Evolutionary conservation across 2,329 filamentous ascomycete genomes (phyloP), one percentile per base, ranked within the genome.

Genomic region (Mollisiaceae sp.): DNA sequence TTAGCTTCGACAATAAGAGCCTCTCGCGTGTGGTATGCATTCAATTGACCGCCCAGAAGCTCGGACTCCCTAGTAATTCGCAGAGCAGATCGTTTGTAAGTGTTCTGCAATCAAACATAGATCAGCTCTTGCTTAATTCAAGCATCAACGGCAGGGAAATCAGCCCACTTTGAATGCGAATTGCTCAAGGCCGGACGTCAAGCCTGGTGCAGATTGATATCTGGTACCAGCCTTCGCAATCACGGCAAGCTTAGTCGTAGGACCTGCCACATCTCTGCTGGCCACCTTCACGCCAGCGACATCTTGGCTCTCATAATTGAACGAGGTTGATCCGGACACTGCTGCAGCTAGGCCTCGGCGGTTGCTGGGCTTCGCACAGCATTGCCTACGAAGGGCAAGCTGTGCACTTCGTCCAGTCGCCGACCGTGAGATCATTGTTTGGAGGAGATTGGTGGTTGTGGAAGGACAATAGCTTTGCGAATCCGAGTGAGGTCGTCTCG

Each of bases 11-110:
- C 83, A 67, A 99, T 89, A 70, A 99, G 83, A 78, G 93, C 93
- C 85, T 99, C 95, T 77, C 94, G 91, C 75, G 93, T 94, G 83
- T 97, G 93, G 81, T 91, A 92, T 71, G 94, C 85, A 74, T 83
- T 86, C 82, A 98, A 89, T 87, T 94, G 89, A 76, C 93, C 93
- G 78, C 96, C 95, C 71, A 99, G 89, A 68, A 99, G 90, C 83
- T 99, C 95, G 75, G 92, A 88, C 84, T 99, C 95, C 83, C 95
- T 91, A 77, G 90, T 91, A 79, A 99, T 97, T 79, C 94, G 92
- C 76, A 99, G 85, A 65, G 92, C 92, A 72, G 94, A 95, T 80
- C 95, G 90, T 82, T 91, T 91, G 73, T 89, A 80, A 75, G 95
- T 99, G 85, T 90, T 93, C 91, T 94, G 64, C 27, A 45, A 27